These are phyloP conservation scores for Irpex sp. DNA, from an alignment of 1,284 basidiomycete species.

Conservation along the genomic window DNA sequence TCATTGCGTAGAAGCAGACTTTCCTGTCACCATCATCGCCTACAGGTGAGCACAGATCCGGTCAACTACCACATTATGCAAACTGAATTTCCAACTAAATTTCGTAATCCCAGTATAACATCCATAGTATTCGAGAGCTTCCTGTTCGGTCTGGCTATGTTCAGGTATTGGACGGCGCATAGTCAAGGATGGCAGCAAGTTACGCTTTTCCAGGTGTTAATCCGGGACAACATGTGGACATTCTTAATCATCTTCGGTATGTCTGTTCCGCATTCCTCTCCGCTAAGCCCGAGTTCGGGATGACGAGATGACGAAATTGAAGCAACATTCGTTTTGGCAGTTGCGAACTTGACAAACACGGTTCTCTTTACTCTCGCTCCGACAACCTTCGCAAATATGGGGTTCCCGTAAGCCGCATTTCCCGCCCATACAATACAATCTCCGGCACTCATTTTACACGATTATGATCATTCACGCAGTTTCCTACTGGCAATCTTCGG, in stretches of 20 bases:
- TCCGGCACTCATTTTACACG: neutral
- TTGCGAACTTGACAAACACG: slow-evolving; percentile 22
- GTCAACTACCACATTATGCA: neutral
- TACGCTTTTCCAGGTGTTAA: slow-evolving; percentile 26
- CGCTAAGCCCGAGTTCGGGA: neutral
- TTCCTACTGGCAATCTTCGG: slow-evolving; percentile 24
- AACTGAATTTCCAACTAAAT: neutral
- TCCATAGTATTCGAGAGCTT: slow-evolving; percentile 31
- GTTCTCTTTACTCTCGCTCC: slow-evolving; percentile 22
- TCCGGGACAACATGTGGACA: slow-evolving; percentile 32
- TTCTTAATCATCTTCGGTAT: slow-evolving; percentile 22
- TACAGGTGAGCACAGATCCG: slow-evolving; percentile 23
- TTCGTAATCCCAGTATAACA: slow-evolving; percentile 21
- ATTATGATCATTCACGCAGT: slow-evolving; percentile 8
- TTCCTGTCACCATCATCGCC: slow-evolving; percentile 22
- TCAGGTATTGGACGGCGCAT: slow-evolving; percentile 25
- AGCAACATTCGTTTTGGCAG: slow-evolving; percentile 9
- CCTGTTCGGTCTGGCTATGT: slow-evolving; percentile 29
- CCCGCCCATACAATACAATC: neutral
- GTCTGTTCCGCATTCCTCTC: slow-evolving; percentile 3
- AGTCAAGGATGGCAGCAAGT: slow-evolving; percentile 27
- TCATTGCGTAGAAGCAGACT: slow-evolving; percentile 19
- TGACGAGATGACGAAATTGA: neutral
- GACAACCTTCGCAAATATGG: slow-evolving; percentile 19
- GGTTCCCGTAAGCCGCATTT: slow-evolving; percentile 20